Evolutionary conservation across 2,329 filamentous ascomycete species (phyloP).

Genomic region (Calycina herbarum): DNA sequence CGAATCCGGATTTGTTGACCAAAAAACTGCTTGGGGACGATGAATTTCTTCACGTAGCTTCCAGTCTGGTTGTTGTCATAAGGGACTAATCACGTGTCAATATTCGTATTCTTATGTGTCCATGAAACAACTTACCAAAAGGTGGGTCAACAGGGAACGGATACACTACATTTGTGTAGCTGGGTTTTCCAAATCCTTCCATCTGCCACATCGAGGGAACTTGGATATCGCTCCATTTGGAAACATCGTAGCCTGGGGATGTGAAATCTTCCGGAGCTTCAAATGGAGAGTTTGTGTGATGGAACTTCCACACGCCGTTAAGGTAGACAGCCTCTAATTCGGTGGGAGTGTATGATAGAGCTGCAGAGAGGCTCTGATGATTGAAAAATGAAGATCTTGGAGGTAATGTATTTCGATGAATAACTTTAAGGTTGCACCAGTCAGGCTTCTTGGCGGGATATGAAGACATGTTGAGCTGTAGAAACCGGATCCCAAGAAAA

Average conservation of each 20-base stretch:
- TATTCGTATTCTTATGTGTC: neutral
- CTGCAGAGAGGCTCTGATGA: slow-evolving; percentile 50
- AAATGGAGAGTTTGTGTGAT: slow-evolving; percentile 31
- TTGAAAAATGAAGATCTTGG: slow-evolving; percentile 58
- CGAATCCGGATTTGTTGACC: slow-evolving; percentile 58
- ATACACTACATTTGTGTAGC: slow-evolving; percentile 68
- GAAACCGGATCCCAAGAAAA: no score
- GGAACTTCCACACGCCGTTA: slow-evolving; percentile 35
- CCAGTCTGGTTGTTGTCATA: slow-evolving; percentile 56
- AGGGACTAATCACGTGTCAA: slow-evolving; percentile 39
- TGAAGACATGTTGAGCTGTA: neutral
- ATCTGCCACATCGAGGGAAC: slow-evolving; percentile 66
- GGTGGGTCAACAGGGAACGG: slow-evolving; percentile 67
- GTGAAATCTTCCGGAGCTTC: slow-evolving; percentile 30
- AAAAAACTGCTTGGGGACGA: slow-evolving; percentile 43
- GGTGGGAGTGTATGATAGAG: slow-evolving; percentile 44
- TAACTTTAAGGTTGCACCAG: slow-evolving; percentile 60
- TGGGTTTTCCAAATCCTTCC: slow-evolving; percentile 64
- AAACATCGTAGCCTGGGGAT: slow-evolving; percentile 30
- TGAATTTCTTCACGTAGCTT: slow-evolving; percentile 51
- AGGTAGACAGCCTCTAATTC: slow-evolving; percentile 42
- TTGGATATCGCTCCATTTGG: slow-evolving; percentile 47
- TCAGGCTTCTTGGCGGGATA: slow-evolving; percentile 45
- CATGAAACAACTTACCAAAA: slow-evolving; percentile 43
- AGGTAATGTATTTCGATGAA: slow-evolving; percentile 60